Base-by-base conservation (phyloP, 73 alveolate genomes). In the Diophrys sp. region DNA sequence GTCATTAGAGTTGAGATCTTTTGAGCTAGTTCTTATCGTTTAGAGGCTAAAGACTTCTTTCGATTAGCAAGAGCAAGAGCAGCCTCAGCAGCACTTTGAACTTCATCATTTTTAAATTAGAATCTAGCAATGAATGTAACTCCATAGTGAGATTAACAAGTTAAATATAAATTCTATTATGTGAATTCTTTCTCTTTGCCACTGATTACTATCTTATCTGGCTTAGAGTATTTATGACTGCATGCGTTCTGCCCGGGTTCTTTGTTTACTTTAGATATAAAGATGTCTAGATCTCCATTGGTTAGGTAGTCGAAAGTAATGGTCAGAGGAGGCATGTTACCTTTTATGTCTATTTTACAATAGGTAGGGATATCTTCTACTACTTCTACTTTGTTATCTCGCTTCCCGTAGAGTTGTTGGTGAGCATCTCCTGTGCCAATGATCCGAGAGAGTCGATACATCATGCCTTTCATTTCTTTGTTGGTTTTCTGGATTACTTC, bases 391-490 rank as follows among this genome's bases (percentile, higher is more conserved):
- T 29, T 31, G 24, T 68, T 23, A 28, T 5, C 54, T 23, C 25
- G 25, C 55, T 68, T 68, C 44, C 56, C 56, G 18, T 26, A 31
- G 5, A 68, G 5, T 2, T 2, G 18, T 31, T 26, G 25, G 55
- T 68, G 75, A 28, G 11, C 54, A 68, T 68, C 75, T 2, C 75
- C 75, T 2, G 25, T 31, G 23, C 75, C 75, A 26, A 68, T 55
- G 2, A 68, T 31, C 54, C 31, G 23, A 1, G 75, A 68, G 56
- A 68, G 5, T 28, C 31, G 5, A 28, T 23, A 68, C 75, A 68
- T 68, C 75, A 68, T 68, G 30, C 75, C 75, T 29, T 68, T 68
- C 75, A 68, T 5, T 28, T 68, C 75, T 68, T 31, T 2, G 54
- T 68, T 68, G 24, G 75, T 68, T 55, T 68, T 68, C 75, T 68